Evolutionary conservation across 2,329 filamentous ascomycete species (phyloP).

Genomic region (Blastomyces parvus): DNA sequence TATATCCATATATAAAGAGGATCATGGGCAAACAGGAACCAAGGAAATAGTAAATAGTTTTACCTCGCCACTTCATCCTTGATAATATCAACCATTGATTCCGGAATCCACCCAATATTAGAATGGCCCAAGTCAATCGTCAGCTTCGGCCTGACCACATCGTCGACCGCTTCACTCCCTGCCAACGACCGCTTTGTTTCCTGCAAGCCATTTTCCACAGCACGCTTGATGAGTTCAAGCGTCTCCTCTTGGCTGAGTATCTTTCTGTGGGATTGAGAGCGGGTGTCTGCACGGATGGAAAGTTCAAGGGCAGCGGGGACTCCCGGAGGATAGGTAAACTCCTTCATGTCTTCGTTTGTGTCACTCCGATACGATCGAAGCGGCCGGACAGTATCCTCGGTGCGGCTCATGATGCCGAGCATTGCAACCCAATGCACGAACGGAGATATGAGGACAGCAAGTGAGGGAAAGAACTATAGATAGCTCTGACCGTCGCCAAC

Average conservation of each 20-base stretch:
- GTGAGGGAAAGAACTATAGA: background rate
- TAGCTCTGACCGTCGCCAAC: constrained; percentile 7
- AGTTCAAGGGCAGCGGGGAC: constrained; percentile 23
- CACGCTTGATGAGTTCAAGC: constrained; percentile 36
- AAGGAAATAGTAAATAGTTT: constrained; percentile 13
- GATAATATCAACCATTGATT: constrained; percentile 43
- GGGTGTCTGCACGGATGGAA: constrained; percentile 24
- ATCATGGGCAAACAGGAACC: background rate
- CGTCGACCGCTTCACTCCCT: constrained; percentile 37
- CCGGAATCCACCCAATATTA: constrained; percentile 40
- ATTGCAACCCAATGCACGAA: constrained; percentile 15
- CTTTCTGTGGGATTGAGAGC: constrained; percentile 21
- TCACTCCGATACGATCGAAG: constrained; percentile 26
- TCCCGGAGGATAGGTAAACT: constrained; percentile 21
- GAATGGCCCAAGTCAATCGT: constrained; percentile 45
- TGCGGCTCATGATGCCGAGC: constrained; percentile 30
- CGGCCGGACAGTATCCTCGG: constrained; percentile 30
- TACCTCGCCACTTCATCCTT: constrained; percentile 46
- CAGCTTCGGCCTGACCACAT: constrained; percentile 41
- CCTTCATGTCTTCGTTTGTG: constrained; percentile 27
- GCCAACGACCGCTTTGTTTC: constrained; percentile 40
- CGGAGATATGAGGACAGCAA: background rate
- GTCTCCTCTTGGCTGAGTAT: constrained; percentile 36
- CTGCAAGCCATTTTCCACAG: constrained; percentile 40
- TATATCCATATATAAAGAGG: background rate